phyloP scores from a whole-genome alignment of 1,139 yeast species.

The Kurtzmaniella quercitrusa region DNA sequence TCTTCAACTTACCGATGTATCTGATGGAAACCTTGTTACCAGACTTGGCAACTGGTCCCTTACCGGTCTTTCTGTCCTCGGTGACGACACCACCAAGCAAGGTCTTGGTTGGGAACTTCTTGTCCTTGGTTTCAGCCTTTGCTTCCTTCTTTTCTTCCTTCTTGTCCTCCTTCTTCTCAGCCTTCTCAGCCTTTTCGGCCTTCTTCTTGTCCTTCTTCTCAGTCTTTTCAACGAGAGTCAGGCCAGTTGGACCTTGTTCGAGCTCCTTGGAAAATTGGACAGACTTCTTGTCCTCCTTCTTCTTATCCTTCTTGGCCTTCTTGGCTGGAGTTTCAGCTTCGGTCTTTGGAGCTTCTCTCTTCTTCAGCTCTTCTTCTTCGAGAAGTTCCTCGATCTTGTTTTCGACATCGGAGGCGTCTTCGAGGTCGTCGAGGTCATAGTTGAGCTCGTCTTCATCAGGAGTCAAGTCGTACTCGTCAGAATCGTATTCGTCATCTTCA shows the following conservation, averaged over 20 bases:
- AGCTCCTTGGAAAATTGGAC: conserved; percentile 87
- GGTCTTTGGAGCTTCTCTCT: conserved; percentile 14
- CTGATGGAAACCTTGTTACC: conserved; percentile 94
- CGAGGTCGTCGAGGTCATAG: conserved; percentile 58
- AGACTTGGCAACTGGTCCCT: conserved; percentile 82
- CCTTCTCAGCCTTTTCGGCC: conserved; percentile 27
- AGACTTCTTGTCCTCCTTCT: conserved; percentile 53
- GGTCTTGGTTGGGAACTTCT: conserved; percentile 64
- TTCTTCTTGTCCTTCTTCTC: conserved; percentile 19
- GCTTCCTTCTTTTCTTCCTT: conserved; percentile 19
- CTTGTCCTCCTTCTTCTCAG: conserved; percentile 19
- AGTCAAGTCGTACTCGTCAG: conserved; percentile 79
- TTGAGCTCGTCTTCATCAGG: conserved; percentile 88
- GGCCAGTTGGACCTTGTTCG: conserved; percentile 87
- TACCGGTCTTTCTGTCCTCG: conserved; percentile 89
- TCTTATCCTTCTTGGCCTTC: conserved; percentile 39
- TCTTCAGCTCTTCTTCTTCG: conserved; percentile 45
- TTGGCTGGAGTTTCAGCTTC: conserved; percentile 23
- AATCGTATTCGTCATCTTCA: conserved; percentile 51
- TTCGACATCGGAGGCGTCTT: conserved; percentile 53
- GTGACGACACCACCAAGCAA: conserved; percentile 89
- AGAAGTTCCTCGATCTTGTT: conserved; percentile 56
- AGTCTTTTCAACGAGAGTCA: conserved; percentile 32
- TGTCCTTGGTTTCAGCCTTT: conserved; percentile 24
- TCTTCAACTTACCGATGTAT: conserved; percentile 94